phyloP scores from a whole-genome alignment of 2,329 filamentous ascomycete genomes.

The Scorias spongiosa region DNA sequence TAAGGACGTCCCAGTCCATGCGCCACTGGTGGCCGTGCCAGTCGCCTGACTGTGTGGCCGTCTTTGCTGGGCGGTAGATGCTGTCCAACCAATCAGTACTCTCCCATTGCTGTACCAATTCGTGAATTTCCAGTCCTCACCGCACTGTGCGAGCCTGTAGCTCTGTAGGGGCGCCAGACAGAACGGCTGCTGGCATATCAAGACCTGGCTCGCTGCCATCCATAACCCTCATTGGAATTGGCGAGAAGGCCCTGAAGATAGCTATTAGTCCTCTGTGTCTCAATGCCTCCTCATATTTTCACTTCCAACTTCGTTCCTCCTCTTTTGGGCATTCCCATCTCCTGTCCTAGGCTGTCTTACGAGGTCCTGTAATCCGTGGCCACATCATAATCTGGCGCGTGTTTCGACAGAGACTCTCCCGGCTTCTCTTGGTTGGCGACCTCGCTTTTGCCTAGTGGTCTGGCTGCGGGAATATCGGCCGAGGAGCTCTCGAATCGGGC shows the following conservation, averaged over 20 bases:
- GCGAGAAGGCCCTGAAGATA: conserved; percentile 61
- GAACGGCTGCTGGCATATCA: conserved; percentile 62
- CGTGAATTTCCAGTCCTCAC: conserved; percentile 36
- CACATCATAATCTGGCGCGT: conserved; percentile 68
- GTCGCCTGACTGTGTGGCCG: conserved; percentile 88
- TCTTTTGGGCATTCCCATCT: conserved; percentile 1
- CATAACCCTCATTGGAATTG: conserved; percentile 76
- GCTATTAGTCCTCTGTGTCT: too few species aligned
- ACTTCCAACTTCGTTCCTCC: too few species aligned
- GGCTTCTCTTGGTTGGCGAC: conserved; percentile 37
- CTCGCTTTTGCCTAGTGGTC: conserved; percentile 13
- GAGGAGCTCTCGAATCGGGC: conserved; percentile 7
- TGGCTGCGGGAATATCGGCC: conserved; percentile 3
- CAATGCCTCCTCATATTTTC: too few species aligned
- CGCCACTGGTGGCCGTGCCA: conserved; percentile 80
- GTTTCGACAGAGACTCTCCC: conserved; percentile 38
- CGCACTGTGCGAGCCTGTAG: conserved; percentile 87
- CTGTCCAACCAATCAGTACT: conserved; percentile 30
- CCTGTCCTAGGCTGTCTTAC: conserved; percentile 37
- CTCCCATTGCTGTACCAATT: conserved; percentile 2
- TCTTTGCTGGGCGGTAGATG: conserved; percentile 82
- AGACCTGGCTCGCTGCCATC: conserved; percentile 73
- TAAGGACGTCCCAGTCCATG: conserved; percentile 94
- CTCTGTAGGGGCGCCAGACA: conserved; percentile 86
- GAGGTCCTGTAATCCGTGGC: conserved; percentile 80